Percentiles rank a stretch among this genome's conserved stretches.
These are phyloP conservation scores for Candida dubliniensis DNA, from an alignment of 1,139 yeast genomes.

Conservation along the genomic window DNA sequence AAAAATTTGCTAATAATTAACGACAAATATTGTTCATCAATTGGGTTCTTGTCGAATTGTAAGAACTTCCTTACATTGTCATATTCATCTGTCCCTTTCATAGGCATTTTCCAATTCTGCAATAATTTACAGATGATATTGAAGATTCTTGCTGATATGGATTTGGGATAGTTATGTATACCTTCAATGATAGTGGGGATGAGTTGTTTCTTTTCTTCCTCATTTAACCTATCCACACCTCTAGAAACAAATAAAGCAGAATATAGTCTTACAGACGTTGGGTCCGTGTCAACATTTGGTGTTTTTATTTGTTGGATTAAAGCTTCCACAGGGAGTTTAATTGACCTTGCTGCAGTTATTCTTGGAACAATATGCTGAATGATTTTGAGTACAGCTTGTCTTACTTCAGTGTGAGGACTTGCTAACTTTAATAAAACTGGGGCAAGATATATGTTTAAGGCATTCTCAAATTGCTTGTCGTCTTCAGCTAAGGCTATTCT, in stretches of 20 bases:
- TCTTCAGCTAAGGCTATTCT: conserved; percentile 76
- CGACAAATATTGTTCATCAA: conserved; percentile 45
- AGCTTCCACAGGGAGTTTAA: conserved; percentile 62
- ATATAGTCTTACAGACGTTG: conserved; percentile 59
- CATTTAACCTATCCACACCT: conserved; percentile 55
- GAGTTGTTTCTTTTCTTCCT: conserved; percentile 34
- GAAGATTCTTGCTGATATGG: conserved; percentile 61
- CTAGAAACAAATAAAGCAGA: conserved; percentile 65
- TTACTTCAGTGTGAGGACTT: conserved; percentile 67
- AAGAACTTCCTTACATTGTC: conserved; percentile 32
- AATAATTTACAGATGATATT: conserved; percentile 59
- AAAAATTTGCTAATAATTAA: conserved; percentile 55
- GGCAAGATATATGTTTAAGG: conserved; percentile 63
- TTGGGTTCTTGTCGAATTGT: conserved; percentile 26
- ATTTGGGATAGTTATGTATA: conserved; percentile 37
- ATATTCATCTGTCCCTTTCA: conserved; percentile 44
- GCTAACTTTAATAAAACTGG: conserved; percentile 79
- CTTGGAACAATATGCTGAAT: conserved; percentile 70
- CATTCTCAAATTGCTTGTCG: conserved; percentile 61
- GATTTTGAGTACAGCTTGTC: conserved; percentile 65
- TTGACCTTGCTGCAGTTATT: conserved; percentile 52
- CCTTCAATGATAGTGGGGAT: conserved; percentile 51
- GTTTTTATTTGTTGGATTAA: conserved; percentile 61
- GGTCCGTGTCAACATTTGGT: conserved; percentile 49
- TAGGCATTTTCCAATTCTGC: conserved; percentile 50